These are phyloP conservation scores for Staphylotrichum tortipilum DNA, from an alignment of 495 filamentous ascomycete genomes.

Conservation along the genomic window DNA sequence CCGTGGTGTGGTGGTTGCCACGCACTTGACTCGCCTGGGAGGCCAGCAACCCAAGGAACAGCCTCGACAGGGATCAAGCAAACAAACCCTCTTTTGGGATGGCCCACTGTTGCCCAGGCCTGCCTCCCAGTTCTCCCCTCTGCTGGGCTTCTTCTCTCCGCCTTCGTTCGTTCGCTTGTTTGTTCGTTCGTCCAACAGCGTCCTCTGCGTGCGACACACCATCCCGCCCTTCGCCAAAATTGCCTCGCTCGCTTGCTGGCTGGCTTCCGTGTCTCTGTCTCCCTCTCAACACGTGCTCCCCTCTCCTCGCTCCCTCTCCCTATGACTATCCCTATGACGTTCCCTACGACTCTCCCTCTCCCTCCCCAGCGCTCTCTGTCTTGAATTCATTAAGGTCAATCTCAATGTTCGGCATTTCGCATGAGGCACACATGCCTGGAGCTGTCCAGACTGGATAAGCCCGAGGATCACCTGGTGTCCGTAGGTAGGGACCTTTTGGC, in stretches of 20 bases:
- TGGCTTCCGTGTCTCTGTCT: too few species aligned
- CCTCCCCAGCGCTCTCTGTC: neutral
- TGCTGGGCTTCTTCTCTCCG: neutral
- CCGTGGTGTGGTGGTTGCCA: neutral
- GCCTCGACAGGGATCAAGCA: neutral
- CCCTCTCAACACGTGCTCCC: too few species aligned
- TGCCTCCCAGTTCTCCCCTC: neutral
- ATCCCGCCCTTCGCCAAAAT: too few species aligned
- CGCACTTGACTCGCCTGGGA: neutral
- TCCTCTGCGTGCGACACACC: too few species aligned
- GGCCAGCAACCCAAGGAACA: neutral
- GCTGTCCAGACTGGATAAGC: neutral
- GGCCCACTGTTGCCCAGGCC: too few species aligned
- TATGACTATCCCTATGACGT: neutral
- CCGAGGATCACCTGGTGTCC: neutral
- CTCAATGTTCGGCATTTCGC: too few species aligned
- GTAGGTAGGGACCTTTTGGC: too few species aligned
- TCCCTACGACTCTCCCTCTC: neutral
- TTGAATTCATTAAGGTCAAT: constrained; percentile 4
- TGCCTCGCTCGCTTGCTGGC: too few species aligned
- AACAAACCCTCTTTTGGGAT: neutral
- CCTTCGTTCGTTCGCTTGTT: too few species aligned
- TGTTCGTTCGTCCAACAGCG: too few species aligned
- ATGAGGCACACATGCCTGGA: too few species aligned
- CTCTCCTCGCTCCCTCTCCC: neutral